Conservation (phyloP, 306 rosid genomes). For the Rubus parviflorus region DNA sequence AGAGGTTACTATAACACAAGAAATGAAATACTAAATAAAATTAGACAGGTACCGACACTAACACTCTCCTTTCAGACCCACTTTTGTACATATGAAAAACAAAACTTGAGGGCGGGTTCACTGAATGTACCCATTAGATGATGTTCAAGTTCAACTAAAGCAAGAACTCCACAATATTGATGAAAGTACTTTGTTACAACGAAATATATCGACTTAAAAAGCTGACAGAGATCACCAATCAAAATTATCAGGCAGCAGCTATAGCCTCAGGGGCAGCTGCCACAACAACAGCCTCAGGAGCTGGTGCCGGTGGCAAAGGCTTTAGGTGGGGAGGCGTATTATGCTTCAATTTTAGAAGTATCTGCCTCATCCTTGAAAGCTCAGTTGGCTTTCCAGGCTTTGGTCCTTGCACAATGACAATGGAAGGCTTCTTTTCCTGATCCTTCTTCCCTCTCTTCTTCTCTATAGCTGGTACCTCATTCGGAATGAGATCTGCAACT, state of each 20-base stretch:
- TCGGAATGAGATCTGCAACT: slow-evolving; percentile 46
- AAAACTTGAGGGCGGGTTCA: neutral
- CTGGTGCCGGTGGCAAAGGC: slow-evolving; percentile 25
- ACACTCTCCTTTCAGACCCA: neutral
- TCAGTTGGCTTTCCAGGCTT: slow-evolving; percentile 52
- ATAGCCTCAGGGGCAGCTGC: slow-evolving; percentile 23
- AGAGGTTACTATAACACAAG: too few relatives aligned
- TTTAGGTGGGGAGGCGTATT: slow-evolving; percentile 41
- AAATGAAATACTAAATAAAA: too few relatives aligned
- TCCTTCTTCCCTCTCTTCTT: slow-evolving; percentile 48
- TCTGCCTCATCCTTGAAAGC: slow-evolving; percentile 49
- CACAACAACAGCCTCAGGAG: slow-evolving; percentile 13
- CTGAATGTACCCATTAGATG: neutral
- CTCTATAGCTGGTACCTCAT: slow-evolving; percentile 39
- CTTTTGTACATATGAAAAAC: neutral
- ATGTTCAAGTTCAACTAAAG: neutral
- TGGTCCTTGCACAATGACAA: slow-evolving; percentile 38
- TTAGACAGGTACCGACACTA: too few relatives aligned
- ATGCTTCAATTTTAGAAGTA: slow-evolving; percentile 45
- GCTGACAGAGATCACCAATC: neutral
- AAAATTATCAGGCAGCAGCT: slow-evolving; percentile 26
- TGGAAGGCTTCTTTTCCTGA: slow-evolving; percentile 34
- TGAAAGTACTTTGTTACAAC: neutral
- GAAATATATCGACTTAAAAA: slow-evolving; percentile 1
- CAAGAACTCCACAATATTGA: slow-evolving; percentile 4